These are phyloP conservation scores for Epichloe festucae DNA, from an alignment of 2,329 filamentous ascomycete species.

Conservation along the genomic window DNA sequence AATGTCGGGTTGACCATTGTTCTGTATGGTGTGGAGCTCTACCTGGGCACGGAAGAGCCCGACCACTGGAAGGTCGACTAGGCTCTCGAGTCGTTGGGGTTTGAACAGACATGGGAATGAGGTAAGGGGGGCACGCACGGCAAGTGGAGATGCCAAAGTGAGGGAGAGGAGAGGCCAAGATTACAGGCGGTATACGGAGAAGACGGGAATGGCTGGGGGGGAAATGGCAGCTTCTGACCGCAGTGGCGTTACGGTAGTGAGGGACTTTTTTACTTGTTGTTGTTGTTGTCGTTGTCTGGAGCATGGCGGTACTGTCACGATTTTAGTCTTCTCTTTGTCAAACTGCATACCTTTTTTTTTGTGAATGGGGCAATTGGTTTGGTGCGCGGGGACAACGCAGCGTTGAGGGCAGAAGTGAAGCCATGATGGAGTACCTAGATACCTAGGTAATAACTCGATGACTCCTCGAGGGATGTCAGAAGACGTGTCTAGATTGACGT, in stretches of 20 bases:
- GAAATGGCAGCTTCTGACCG: conserved; percentile 7
- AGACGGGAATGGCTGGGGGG: conserved; percentile 1
- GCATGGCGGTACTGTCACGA: conserved; percentile 22
- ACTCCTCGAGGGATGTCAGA: too few relatives aligned
- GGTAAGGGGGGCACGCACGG: neutral
- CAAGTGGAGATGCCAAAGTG: neutral
- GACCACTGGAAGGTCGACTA: conserved; percentile 95
- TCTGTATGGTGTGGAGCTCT: conserved; percentile 81
- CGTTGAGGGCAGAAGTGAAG: too few relatives aligned
- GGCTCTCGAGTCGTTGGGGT: conserved; percentile 16
- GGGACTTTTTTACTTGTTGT: conserved; percentile 12
- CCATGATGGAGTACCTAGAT: too few relatives aligned
- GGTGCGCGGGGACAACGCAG: neutral
- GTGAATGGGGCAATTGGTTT: neutral
- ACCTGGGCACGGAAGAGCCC: conserved; percentile 70
- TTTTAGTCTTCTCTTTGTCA: conserved; percentile 11
- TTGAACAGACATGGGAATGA: neutral
- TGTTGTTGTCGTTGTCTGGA: conserved; percentile 12
- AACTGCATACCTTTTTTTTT: neutral
- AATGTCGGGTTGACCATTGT: conserved; percentile 83
- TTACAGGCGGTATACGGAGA: neutral
- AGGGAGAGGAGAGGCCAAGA: neutral
- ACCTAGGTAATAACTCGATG: too few relatives aligned
- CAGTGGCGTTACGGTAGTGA: conserved; percentile 19
- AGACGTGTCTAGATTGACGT: too few relatives aligned